Evolutionary conservation across 1,139 yeast species (phyloP), one percentile per base, ranked within the genome.

Genomic region (Candida albicans): DNA sequence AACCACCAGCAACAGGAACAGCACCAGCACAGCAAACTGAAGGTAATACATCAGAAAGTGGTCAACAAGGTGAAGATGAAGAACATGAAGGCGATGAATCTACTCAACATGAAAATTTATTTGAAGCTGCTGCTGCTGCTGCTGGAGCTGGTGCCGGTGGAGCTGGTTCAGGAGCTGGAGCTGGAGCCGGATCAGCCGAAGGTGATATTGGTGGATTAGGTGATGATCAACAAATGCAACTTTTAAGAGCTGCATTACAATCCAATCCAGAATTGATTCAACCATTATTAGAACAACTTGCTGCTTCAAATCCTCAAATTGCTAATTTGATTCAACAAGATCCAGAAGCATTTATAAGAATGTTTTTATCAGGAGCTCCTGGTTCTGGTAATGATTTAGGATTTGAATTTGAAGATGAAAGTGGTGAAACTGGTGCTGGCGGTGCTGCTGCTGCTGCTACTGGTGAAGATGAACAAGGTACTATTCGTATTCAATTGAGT

Each of bases 191-290:
- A 28, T 26, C n/a, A 18, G 35, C 13, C 12, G 8, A 25, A 7
- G 39, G 14, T 12, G 39, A 27, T 54, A 54, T 49, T 8, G 59
- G 58, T 4, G 62, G 61, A 41, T 49, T 54, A 56, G 67, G 76
- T 51, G 75, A 77, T 57, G 70, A 80, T 15, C 80, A 74, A 48
- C 82, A 79, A 52, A 69, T 84, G 66, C 77, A 79, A 40, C 79
- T 84, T 54, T 73, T 93, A 51, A 80, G 97, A 61, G 82, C 85
- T 40, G 82, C 93, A 37, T 79, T 91, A 49, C 87, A 85, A 54
- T 82, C 87, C 45, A 87, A 89, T 63, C 99, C 99, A 8, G 96
- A 89, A 61, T 81, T 90, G 68, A 76, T 95, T 48, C 96, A 87
- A 59, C 86, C 93, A 11, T 70, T 91, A 45, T 73, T 93, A 53